These are phyloP conservation scores for Arachis monticola DNA, from an alignment of 331 rosid species.

Conservation along the genomic window DNA sequence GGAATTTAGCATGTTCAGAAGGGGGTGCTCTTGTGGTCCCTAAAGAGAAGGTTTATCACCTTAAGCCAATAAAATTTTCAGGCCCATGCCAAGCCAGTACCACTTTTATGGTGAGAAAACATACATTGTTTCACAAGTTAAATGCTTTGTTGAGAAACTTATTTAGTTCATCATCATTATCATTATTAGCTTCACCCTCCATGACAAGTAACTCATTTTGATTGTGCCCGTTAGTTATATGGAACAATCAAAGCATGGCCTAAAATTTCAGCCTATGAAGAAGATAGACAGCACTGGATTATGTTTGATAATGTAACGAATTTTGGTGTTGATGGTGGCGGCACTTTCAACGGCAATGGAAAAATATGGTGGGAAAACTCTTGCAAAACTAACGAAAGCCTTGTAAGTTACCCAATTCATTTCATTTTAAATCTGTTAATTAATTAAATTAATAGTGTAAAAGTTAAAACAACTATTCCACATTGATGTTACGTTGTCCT, in stretches of 20 bases:
- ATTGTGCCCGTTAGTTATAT: slow-evolving; percentile 47
- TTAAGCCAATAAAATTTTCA: slow-evolving; percentile 75
- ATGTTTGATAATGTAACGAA: slow-evolving; percentile 50
- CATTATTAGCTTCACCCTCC: not conserved
- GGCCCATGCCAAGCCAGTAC: slow-evolving; percentile 75
- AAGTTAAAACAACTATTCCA: slow-evolving; percentile 3
- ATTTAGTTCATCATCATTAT: not conserved
- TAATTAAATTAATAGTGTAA: no score
- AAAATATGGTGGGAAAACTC: slow-evolving; percentile 84
- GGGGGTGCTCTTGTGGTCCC: slow-evolving; percentile 65
- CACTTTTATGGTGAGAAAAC: slow-evolving; percentile 55
- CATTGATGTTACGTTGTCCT: not conserved
- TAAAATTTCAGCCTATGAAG: slow-evolving; percentile 48
- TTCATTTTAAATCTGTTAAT: no score
- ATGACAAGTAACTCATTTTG: slow-evolving; percentile 12
- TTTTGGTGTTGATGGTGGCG: slow-evolving; percentile 76
- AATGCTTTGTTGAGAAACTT: slow-evolving; percentile 1
- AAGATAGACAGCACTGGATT: slow-evolving; percentile 63
- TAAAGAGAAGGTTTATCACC: slow-evolving; percentile 46
- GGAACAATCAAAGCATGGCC: slow-evolving; percentile 88
- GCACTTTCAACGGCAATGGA: slow-evolving; percentile 85
- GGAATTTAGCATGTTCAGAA: slow-evolving; percentile 72
- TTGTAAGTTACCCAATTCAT: slow-evolving; percentile 44
- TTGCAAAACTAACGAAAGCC: slow-evolving; percentile 66
- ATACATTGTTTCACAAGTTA: not conserved